These are phyloP conservation scores for Colletotrichum higginsianum DNA, from an alignment of 2,329 filamentous ascomycete species.

Conservation along the genomic window DNA sequence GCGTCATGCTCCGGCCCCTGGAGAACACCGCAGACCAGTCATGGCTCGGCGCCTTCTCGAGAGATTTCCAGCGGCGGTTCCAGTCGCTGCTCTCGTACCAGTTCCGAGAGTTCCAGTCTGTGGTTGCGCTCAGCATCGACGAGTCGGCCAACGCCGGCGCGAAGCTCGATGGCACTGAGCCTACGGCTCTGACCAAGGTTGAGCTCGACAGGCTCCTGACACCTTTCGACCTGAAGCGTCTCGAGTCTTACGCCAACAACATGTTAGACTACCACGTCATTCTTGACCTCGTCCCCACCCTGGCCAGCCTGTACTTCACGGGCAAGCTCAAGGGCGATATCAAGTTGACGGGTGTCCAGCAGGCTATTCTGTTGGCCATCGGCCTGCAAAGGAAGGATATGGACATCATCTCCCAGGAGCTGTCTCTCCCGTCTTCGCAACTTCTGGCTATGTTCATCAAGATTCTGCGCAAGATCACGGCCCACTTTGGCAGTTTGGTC, in stretches of 20 bases:
- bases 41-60: slow-evolving; percentile 92
- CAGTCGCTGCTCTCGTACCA: slow-evolving; percentile 91
- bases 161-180: slow-evolving; percentile 69
- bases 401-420: slow-evolving; percentile 83
- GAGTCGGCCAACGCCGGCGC: slow-evolving; percentile 85
- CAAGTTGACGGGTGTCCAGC: slow-evolving; percentile 85
- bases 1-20: slow-evolving; percentile 93
- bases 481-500: slow-evolving; percentile 82
- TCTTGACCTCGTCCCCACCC: slow-evolving; percentile 87
- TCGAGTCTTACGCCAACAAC: slow-evolving; percentile 96
- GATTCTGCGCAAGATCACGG: slow-evolving; percentile 88
- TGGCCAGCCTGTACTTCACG: slow-evolving; percentile 88
- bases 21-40: slow-evolving; percentile 76
- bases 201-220: slow-evolving; percentile 86
- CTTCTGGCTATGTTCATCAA: slow-evolving; percentile 98
- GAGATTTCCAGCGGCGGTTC: slow-evolving; percentile 97
- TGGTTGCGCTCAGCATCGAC: slow-evolving; percentile 87
- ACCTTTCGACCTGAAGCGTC: slow-evolving; percentile 93
- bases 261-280: slow-evolving; percentile 99
- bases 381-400: slow-evolving; percentile 93
- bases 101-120: slow-evolving; percentile 85
- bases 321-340: slow-evolving; percentile 78
- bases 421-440: slow-evolving; percentile 81
- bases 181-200: slow-evolving; percentile 75
- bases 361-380: slow-evolving; percentile 88